Base-by-base conservation (phyloP, 148 eudicot genomes). In the Spergularia marina region DNA sequence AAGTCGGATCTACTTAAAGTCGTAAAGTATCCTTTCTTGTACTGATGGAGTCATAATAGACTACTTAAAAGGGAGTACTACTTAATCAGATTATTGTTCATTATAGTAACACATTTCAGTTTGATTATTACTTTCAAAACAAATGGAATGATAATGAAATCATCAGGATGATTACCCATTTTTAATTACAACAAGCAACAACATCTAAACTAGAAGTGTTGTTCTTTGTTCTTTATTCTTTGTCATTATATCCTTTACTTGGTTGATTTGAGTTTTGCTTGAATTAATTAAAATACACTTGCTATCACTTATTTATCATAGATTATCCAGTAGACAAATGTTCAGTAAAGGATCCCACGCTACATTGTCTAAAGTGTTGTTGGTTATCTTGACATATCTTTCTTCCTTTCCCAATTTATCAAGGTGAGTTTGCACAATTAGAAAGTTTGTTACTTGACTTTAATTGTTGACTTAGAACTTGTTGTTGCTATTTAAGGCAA, bases 61-160 rank as follows among this genome's bases (percentile, higher is more conserved):
- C 36, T 30, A 30, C 36, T 30, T 30, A 30, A 30, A 30, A 30
- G 36, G 36, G 36, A 30, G 36, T 30, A 30, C 2, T 30, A 30
- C 36, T 30, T 30, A 30, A 30, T 30, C 36, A 30, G 36, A 30
- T 30, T 30, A 30, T 30, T 3, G 36, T 30, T 30, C 36, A 30
- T 2, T 30, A 30, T 30, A 30, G 36, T 30, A 30, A 30, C 36
- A 30, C 36, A 30, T 30, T 30, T 30, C 36, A 30, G 61, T 10
- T 44, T 23, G 60, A 44, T 58, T 3, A 65, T 56, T 52, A 53
- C 70, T 77, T 52, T 39, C 70, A 36, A n/a, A 30, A 77, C 80
- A 61, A 77, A 63, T 53, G 34, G 36, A 70, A 61, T 77, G 70
- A 77, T 60, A 51, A 77, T 70, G 74, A 44, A 18, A 77, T 59